Conservation (phyloP, 2,329 filamentous ascomycete genomes). For the Calycina marina region DNA sequence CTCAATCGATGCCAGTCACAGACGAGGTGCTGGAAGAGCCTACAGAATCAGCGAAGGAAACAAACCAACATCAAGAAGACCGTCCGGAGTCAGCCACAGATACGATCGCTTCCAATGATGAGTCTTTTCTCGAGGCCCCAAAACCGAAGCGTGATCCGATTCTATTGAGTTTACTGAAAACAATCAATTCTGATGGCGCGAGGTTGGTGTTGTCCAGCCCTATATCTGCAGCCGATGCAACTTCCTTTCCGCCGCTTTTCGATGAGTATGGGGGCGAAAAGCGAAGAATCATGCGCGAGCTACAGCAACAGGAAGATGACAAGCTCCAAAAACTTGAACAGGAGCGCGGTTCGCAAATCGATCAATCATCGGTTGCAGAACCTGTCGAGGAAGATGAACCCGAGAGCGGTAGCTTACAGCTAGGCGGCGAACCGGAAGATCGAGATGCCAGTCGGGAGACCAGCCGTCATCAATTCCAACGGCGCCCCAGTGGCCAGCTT, state of each 20-base stretch:
- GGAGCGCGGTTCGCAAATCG: slow-evolving; percentile 36
- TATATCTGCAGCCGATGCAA: slow-evolving; percentile 20
- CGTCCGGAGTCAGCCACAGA: slow-evolving; percentile 5
- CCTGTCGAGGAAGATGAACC: slow-evolving; percentile 55
- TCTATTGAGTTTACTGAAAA: slow-evolving; percentile 28
- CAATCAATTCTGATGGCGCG: slow-evolving; percentile 32
- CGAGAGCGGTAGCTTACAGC: slow-evolving; percentile 62
- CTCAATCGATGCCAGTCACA: slow-evolving; percentile 38
- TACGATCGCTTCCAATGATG: slow-evolving; percentile 3
- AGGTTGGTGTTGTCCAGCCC: slow-evolving; percentile 33
- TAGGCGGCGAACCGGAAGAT: slow-evolving; percentile 88
- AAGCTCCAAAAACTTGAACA: slow-evolving; percentile 34
- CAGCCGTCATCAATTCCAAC: slow-evolving; percentile 30
- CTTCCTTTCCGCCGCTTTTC: slow-evolving; percentile 62
- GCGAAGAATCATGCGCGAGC: slow-evolving; percentile 62
- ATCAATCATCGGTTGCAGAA: slow-evolving; percentile 26
- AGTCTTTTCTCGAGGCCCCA: slow-evolving; percentile 6
- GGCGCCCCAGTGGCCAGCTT: slow-evolving; percentile 55
- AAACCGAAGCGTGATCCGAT: slow-evolving; percentile 12
- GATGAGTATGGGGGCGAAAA: slow-evolving; percentile 72
- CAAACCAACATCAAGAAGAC: slow-evolving; percentile 2
- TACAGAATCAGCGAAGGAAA: slow-evolving; percentile 6
- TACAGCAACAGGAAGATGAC: slow-evolving; percentile 47
- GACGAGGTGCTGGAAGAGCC: slow-evolving; percentile 34
- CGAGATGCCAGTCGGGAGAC: slow-evolving; percentile 39